Base-by-base conservation (phyloP, 2,329 filamentous ascomycete species). In the Mycosphaerella arachidis region DNA sequence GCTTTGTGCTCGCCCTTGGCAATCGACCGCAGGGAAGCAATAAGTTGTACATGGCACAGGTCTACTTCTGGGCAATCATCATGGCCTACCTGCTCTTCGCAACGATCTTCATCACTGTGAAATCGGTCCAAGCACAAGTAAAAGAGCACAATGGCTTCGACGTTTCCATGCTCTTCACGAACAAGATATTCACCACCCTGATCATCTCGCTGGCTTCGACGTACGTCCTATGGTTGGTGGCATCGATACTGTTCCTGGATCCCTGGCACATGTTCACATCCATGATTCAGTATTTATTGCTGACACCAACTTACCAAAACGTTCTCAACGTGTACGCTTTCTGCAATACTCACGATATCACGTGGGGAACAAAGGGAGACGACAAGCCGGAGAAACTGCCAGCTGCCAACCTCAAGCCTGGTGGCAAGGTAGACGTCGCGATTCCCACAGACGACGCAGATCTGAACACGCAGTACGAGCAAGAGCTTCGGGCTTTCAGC, bases 261-360 rank as follows among this genome's bases (percentile, higher is more conserved):
- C 94, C 94, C 4, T 99, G 94, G 93, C 94, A 99, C 78, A 97
- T 99, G 92, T 83, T 96, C 75, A 97, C 94, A n/a, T 86, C 78
- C 55, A 91, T 97, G 76, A 75, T 92, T 53, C 94, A 97, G 83
- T 99, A 99, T 75, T 86, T 97, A 68, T 85, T 97, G 46, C 83
- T 99, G 59, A 96, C 92, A 0, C 94, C 94, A 0, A 96, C 92
- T 0, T 99, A 96, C 78, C 95, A 95, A 79, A 99, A 97, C 77
- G 92, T 97, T 60, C 86, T 99, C 70, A 99, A 97, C 80, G 94
- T 99, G 59, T 99, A 97, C 77, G 93, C 93, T 62, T 99, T 99
- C 78, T 97, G 92, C 78, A 97, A 97, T 77, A 96, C 92, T 29
- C 92, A 97, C 82, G 92, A 97, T 72, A 94, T 97, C 66, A 95